Evolutionary conservation across 495 filamentous ascomycete species (phyloP).

Genomic region (Diplogelasinospora grovesii): DNA sequence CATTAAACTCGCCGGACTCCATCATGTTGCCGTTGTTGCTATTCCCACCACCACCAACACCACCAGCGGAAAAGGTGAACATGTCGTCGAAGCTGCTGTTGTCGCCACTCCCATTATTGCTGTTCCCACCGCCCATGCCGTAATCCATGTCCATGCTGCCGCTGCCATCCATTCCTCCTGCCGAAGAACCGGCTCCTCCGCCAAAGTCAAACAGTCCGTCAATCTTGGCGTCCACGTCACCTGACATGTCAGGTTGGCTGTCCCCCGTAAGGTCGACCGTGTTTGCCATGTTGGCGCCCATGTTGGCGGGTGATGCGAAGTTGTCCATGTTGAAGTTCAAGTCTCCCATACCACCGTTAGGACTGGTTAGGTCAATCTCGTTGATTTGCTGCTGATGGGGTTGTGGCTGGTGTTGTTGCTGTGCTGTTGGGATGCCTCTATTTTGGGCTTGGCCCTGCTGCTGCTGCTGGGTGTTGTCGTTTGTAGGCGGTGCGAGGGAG

Average conservation of each 20-base stretch:
- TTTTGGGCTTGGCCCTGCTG: no score
- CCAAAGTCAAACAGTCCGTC: slow-evolving; percentile 35
- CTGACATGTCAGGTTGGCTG: slow-evolving; percentile 13
- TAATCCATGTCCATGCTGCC: slow-evolving; percentile 32
- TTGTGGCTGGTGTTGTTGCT: slow-evolving; percentile 7
- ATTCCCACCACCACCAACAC: no score
- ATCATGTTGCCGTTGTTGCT: slow-evolving; percentile 26
- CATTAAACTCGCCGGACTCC: slow-evolving; percentile 31
- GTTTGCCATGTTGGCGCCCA: slow-evolving; percentile 10
- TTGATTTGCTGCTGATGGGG: not conserved
- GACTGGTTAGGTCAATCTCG: slow-evolving; percentile 5
- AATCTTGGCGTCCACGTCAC: slow-evolving; percentile 27
- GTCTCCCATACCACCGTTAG: slow-evolving; percentile 1
- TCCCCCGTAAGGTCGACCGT: slow-evolving; percentile 6
- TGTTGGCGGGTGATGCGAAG: not conserved
- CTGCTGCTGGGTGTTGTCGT: slow-evolving; percentile 13
- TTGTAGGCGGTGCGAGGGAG: slow-evolving; percentile 30
- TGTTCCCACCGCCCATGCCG: slow-evolving; percentile 26
- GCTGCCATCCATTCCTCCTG: slow-evolving; percentile 16
- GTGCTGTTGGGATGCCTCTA: not conserved
- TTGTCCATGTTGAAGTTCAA: slow-evolving; percentile 4
- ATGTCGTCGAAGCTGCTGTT: slow-evolving; percentile 35
- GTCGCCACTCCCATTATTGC: slow-evolving; percentile 30
- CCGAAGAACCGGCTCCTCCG: no score
- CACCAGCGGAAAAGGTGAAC: no score